Conservation (phyloP, 306 rosid species). For the Prunus mume region DNA sequence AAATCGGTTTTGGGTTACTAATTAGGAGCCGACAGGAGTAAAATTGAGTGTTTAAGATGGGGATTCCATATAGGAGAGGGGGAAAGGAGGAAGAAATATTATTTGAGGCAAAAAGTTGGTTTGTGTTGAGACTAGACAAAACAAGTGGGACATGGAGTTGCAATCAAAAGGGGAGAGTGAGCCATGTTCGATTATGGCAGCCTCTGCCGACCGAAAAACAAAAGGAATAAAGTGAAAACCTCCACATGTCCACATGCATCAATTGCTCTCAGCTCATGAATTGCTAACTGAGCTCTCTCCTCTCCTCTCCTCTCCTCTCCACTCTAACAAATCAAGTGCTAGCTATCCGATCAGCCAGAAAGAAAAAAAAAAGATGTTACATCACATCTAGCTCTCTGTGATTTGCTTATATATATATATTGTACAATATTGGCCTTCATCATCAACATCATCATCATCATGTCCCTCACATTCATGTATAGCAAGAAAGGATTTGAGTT, state of each 20-base stretch:
- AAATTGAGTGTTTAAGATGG: not conserved
- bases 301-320: not conserved
- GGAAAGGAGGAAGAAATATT: not conserved
- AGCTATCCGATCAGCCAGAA: not conserved
- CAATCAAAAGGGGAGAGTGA: conserved; percentile 27
- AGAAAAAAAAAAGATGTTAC: conserved; percentile 38
- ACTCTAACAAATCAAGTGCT: not conserved
- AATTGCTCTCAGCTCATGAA: not conserved
- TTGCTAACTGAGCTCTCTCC: too few relatives aligned
- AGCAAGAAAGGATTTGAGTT: not conserved
- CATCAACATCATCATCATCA: conserved; percentile 4
- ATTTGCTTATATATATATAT: not conserved
- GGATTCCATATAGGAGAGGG: not conserved
- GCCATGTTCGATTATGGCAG: conserved; percentile 35
- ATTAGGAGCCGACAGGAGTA: not conserved
- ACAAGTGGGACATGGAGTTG: conserved; percentile 62
- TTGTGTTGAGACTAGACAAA: conserved; percentile 43
- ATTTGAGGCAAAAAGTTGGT: not conserved
- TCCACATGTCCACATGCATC: conserved; percentile 40
- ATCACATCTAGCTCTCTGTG: conserved; percentile 39
- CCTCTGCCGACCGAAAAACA: conserved; percentile 39
- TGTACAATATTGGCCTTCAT: not conserved
- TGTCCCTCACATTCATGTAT: not conserved
- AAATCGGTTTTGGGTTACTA: not conserved
- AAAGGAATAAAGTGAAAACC: conserved; percentile 54